Evolutionary conservation across 2,329 filamentous ascomycete species (phyloP).

Genomic region (Apiospora hydei): DNA sequence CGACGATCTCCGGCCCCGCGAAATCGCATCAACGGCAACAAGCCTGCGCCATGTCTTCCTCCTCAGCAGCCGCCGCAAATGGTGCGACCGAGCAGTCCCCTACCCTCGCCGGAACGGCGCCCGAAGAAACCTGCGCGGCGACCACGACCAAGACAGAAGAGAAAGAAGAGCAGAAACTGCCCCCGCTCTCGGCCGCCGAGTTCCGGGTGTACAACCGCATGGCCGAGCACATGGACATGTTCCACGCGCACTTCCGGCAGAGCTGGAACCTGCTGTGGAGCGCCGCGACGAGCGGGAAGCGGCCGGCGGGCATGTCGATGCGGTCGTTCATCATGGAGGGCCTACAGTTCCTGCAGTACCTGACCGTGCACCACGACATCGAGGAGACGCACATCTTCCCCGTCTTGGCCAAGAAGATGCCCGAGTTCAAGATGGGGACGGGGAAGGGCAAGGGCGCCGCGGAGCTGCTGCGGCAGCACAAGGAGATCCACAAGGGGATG

Average conservation of each 20-base stretch:
- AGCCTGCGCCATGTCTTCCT: constrained; percentile 26
- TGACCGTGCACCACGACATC: constrained; percentile 81
- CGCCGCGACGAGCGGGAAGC: constrained; percentile 65
- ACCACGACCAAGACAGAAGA: not conserved
- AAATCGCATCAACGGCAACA: not conserved
- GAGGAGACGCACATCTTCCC: constrained; percentile 87
- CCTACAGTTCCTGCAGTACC: constrained; percentile 72
- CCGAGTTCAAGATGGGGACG: constrained; percentile 66
- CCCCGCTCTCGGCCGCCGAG: constrained; percentile 70
- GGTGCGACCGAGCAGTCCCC: not conserved
- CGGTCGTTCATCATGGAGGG: constrained; percentile 72
- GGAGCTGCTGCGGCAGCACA: constrained; percentile 77
- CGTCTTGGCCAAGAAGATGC: constrained; percentile 77
- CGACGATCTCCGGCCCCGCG: not conserved
- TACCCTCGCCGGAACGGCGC: not conserved
- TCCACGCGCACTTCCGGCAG: constrained; percentile 76
- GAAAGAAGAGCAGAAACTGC: constrained; percentile 45
- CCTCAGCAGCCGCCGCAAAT: not conserved
- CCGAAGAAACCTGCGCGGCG: not conserved
- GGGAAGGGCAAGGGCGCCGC: constrained; percentile 51
- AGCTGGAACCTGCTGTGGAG: constrained; percentile 76
- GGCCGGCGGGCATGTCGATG: constrained; percentile 70
- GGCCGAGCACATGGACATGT: constrained; percentile 75
- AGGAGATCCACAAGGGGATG: constrained; percentile 78
- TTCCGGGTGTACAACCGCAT: constrained; percentile 76